phyloP scores from a whole-genome alignment of 1,139 yeast species.

The Saccharomyces uvarum region DNA sequence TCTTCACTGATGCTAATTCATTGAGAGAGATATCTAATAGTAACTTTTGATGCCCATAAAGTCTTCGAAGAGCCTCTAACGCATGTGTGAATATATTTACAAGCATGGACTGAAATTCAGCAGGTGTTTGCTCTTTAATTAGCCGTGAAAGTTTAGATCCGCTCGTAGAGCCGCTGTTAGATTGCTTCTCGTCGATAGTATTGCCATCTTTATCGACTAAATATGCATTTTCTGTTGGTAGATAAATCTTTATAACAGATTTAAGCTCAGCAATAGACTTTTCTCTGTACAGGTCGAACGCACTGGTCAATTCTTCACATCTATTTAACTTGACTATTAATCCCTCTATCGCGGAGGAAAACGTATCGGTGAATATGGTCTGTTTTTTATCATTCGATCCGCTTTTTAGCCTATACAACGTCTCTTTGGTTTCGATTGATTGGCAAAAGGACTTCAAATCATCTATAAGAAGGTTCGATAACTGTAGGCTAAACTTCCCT shows the following conservation, averaged over 20 bases:
- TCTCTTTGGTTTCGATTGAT: slow-evolving; percentile 41
- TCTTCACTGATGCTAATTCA: slow-evolving; percentile 33
- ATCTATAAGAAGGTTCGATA: slow-evolving; percentile 46
- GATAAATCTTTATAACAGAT: slow-evolving; percentile 53
- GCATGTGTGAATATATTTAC: slow-evolving; percentile 53
- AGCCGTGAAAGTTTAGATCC: slow-evolving; percentile 43
- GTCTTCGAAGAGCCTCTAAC: slow-evolving; percentile 64
- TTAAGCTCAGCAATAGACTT: slow-evolving; percentile 63
- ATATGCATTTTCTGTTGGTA: slow-evolving; percentile 40
- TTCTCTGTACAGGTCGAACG: slow-evolving; percentile 63
- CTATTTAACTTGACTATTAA: slow-evolving; percentile 51
- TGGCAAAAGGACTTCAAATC: slow-evolving; percentile 57
- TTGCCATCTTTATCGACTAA: slow-evolving; percentile 20
- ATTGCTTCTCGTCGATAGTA: slow-evolving; percentile 10
- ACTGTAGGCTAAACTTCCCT: slow-evolving; percentile 52
- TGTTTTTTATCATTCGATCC: slow-evolving; percentile 20
- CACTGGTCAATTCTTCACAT: slow-evolving; percentile 56
- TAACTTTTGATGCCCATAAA: slow-evolving; percentile 71
- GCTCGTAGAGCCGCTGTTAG: background rate
- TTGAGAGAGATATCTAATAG: slow-evolving; percentile 67
- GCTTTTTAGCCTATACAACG: slow-evolving; percentile 44
- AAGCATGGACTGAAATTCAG: slow-evolving; percentile 69
- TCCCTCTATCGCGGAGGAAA: slow-evolving; percentile 35
- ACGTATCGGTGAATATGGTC: slow-evolving; percentile 16
- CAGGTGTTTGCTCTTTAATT: slow-evolving; percentile 58